These are phyloP conservation scores for Hanseniaspora jakobsenii DNA, from an alignment of 805 yeast species.

Conservation along the genomic window DNA sequence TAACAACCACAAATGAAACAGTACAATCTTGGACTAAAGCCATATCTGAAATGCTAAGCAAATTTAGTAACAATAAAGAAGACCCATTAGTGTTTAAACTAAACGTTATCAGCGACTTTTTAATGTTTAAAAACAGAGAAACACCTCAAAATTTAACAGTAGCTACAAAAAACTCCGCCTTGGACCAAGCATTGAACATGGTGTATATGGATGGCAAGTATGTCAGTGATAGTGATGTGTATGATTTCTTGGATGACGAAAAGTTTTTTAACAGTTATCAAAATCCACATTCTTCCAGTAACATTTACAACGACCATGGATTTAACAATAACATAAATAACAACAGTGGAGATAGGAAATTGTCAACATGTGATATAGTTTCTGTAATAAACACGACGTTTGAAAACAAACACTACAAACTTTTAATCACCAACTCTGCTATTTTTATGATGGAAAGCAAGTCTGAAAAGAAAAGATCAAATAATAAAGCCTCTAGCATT, in stretches of 20 bases:
- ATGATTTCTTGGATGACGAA: too few species aligned
- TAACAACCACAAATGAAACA: conserved; percentile 37
- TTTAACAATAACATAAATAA: too few species aligned
- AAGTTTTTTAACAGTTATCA: too few species aligned
- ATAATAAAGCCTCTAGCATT: neutral
- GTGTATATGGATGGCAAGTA: conserved; percentile 21
- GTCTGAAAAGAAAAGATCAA: conserved; percentile 15
- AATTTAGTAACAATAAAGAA: conserved; percentile 29
- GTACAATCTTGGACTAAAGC: conserved; percentile 47
- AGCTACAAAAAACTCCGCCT: conserved; percentile 41
- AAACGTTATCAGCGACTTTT: conserved; percentile 44
- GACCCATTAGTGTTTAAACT: conserved; percentile 45
- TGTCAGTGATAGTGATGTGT: conserved; percentile 17
- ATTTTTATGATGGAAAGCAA: conserved; percentile 38
- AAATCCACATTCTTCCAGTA: too few species aligned
- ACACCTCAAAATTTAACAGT: conserved; percentile 42
- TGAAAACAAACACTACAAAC: conserved; percentile 35
- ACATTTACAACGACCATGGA: too few species aligned
- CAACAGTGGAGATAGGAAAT: too few species aligned
- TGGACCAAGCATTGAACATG: conserved; percentile 32
- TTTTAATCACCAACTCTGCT: conserved; percentile 56
- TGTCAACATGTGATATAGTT: conserved; percentile 28
- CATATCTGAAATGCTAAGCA: conserved; percentile 38
- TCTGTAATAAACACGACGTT: conserved; percentile 38
- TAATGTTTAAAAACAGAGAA: conserved; percentile 50